Evolutionary conservation across 139 green algal species (phyloP), one percentile per base, ranked within the genome.

Genomic region (Closterium sp.): DNA sequence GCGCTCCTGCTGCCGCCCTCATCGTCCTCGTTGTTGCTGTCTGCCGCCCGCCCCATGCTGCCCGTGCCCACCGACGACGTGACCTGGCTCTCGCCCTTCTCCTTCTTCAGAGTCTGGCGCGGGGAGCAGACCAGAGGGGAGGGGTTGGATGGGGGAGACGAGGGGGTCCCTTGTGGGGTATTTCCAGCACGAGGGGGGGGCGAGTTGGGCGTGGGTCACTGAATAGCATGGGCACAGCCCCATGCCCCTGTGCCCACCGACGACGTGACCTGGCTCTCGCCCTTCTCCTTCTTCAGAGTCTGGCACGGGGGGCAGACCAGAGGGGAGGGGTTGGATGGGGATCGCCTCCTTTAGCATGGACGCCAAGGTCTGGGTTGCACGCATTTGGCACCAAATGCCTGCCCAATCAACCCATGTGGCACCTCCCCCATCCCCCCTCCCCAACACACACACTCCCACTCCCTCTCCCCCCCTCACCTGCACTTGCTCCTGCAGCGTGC

Each of bases 281-380:
- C 55, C 55, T 76, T 76, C 12, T 76, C 55, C 55, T 76, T 76
- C 16, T 76, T 76, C 16, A 76, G 55, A 76, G 55, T 76, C 55
- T 76, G 55, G 12, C 4, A 28, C 4, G 10, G 55, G 10, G 55
- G 25, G 55, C 55, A 4, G 55, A 3, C 16, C 16, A 76, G 16
- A 76, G 55, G 23, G 23, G 55, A 76, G 25, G 25, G 1, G 16
- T 16, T 3, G 25, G 25, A 76, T 76, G 55, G 2, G 55, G 55
- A 93, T 93, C 30, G 90, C 90, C 84, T 91, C 85, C 12, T 93
- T 86, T n/a, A n/a, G n/a, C n/a, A n/a, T n/a, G n/a, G n/a, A n/a
- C n/a, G n/a, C n/a, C n/a, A n/a, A n/a, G n/a, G n/a, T n/a, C n/a
- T n/a, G n/a, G n/a, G n/a, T n/a, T n/a, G n/a, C n/a, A n/a, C n/a